Percentiles rank a stretch among this genome's conserved stretches.
Evolutionary conservation across 2,329 filamentous ascomycete genomes (phyloP).

Genomic region (Celoporthe dispersa): DNA sequence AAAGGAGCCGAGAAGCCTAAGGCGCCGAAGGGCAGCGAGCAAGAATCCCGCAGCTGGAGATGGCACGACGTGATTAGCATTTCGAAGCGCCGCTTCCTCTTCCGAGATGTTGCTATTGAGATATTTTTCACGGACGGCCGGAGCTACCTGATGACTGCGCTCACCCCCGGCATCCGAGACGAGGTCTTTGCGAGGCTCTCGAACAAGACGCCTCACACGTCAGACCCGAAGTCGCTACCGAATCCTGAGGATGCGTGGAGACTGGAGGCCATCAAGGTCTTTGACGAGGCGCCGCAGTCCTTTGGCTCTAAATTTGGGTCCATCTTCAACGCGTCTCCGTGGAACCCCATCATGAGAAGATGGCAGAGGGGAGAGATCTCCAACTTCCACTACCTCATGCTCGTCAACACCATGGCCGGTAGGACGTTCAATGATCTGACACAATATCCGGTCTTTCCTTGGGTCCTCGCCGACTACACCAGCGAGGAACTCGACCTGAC

Average conservation of each 20-base stretch:
- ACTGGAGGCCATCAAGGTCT: conserved; percentile 77
- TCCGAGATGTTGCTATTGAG: conserved; percentile 95
- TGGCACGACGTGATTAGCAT: conserved; percentile 95
- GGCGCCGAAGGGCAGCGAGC: conserved; percentile 59
- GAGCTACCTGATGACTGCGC: conserved; percentile 89
- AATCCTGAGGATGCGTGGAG: conserved; percentile 91
- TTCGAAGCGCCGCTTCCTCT: conserved; percentile 92
- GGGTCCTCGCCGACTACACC: conserved; percentile 94
- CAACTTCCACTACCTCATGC: conserved; percentile 98
- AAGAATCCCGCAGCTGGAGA: conserved; percentile 83
- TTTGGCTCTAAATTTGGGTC: conserved; percentile 90
- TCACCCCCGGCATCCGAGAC: conserved; percentile 74
- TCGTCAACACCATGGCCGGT: conserved; percentile 96
- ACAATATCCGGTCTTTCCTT: conserved; percentile 97
- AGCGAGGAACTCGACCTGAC: conserved; percentile 89
- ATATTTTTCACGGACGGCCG: conserved; percentile 96
- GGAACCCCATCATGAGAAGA: conserved; percentile 82
- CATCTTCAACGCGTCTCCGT: conserved; percentile 82
- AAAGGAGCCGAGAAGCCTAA: conserved; percentile 64
- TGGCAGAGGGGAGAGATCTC: conserved; percentile 96
- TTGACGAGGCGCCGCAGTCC: conserved; percentile 62
- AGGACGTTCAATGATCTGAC: conserved; percentile 97
- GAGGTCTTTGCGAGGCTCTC: conserved; percentile 79
- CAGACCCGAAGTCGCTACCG: conserved; percentile 68
- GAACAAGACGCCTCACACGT: conserved; percentile 79